phyloP scores from a whole-genome alignment of 2,329 filamentous ascomycete genomes.

The Exophiala calicioides region DNA sequence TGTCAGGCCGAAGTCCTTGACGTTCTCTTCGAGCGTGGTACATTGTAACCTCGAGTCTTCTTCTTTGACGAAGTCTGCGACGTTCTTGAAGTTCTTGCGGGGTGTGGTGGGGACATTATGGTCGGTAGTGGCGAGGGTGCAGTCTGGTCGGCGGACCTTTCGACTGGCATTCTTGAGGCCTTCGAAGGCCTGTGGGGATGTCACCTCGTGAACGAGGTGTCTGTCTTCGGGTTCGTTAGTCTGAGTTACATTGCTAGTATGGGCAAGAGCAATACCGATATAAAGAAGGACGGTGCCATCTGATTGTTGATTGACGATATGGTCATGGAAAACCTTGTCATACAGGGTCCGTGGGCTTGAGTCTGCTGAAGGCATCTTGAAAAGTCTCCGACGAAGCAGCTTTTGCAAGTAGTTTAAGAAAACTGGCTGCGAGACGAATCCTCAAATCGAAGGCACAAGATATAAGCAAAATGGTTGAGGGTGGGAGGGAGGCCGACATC shows the following conservation, averaged over 20 bases:
- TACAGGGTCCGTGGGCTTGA: conserved; percentile 81
- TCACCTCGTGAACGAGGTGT: conserved; percentile 97
- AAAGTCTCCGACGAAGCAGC: too few relatives aligned
- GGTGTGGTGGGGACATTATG: conserved; percentile 96
- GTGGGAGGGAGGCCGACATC: conserved; percentile 19
- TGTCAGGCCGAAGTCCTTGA: conserved; percentile 92
- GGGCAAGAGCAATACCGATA: conserved; percentile 65
- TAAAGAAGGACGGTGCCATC: conserved; percentile 92
- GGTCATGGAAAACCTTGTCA: conserved; percentile 94
- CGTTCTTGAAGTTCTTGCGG: conserved; percentile 89
- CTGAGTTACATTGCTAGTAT: conserved; percentile 1
- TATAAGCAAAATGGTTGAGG: conserved; percentile 18
- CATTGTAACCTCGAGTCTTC: conserved; percentile 92
- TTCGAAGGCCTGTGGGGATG: conserved; percentile 98
- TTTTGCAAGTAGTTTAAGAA: too few relatives aligned
- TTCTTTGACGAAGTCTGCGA: conserved; percentile 90
- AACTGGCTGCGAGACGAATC: not conserved
- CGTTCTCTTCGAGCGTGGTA: conserved; percentile 93
- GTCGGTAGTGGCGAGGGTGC: conserved; percentile 93
- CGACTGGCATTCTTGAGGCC: conserved; percentile 86
- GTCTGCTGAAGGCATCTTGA: conserved; percentile 73
- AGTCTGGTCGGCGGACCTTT: conserved; percentile 88
- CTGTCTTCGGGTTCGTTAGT: conserved; percentile 61
- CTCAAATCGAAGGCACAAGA: conserved; percentile 16
- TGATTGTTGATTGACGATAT: conserved; percentile 92